phyloP scores from a whole-genome alignment of 2,329 filamentous ascomycete species.

The Beauveria scarabaeidicola region DNA sequence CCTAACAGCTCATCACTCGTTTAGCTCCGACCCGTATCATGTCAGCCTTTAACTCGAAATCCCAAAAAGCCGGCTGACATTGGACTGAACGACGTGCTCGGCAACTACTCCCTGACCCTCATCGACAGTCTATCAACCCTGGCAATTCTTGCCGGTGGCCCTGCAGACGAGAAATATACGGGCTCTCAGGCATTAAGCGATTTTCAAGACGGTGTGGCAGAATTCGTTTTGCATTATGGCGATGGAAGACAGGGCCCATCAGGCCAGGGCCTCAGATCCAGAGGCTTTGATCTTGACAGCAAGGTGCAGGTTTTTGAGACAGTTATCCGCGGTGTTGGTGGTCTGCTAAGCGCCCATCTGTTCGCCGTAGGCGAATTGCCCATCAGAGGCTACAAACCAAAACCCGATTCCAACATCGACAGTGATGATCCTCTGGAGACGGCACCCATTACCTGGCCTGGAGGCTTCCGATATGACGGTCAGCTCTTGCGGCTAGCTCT shows the following conservation, averaged over 20 bases:
- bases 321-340: slow-evolving; percentile 86
- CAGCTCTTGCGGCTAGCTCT: slow-evolving; percentile 83
- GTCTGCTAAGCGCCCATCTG: slow-evolving; percentile 82
- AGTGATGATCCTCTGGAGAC: slow-evolving; percentile 37
- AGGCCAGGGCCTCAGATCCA: slow-evolving; percentile 62
- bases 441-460: slow-evolving; percentile 59
- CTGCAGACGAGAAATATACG: slow-evolving; percentile 31
- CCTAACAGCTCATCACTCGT: slow-evolving; percentile 10
- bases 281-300: slow-evolving; percentile 89
- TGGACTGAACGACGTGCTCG: slow-evolving; percentile 88
- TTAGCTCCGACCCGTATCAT: slow-evolving; percentile 76
- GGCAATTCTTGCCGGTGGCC: slow-evolving; percentile 78
- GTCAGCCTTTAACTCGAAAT: slow-evolving; percentile 76
- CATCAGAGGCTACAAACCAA: slow-evolving; percentile 66
- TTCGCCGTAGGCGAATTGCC: slow-evolving; percentile 89
- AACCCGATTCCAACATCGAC: slow-evolving; percentile 16
- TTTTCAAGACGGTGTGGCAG: slow-evolving; percentile 73
- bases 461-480: slow-evolving; percentile 75
- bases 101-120: slow-evolving; percentile 92
- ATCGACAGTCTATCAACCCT: slow-evolving; percentile 94
- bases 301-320: slow-evolving; percentile 99
- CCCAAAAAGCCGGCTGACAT: slow-evolving; percentile 68
- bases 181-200: slow-evolving; percentile 48
- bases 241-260: slow-evolving; percentile 64
- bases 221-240: slow-evolving; percentile 75